Evolutionary conservation across 2,329 filamentous ascomycete species (phyloP).

Genomic region (Cryphonectria naterciae): DNA sequence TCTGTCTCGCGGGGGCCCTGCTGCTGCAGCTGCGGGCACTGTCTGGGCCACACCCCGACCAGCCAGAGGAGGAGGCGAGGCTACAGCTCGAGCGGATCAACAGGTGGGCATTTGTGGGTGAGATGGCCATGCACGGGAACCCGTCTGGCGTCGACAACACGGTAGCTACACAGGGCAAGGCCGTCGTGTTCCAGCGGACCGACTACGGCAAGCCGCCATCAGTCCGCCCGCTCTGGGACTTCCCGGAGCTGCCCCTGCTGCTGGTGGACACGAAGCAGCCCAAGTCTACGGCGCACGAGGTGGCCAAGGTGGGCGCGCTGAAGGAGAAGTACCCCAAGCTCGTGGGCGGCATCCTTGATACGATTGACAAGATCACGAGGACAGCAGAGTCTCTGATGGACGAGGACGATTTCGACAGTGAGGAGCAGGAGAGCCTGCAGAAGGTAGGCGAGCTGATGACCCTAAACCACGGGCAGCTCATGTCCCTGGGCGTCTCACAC

Average conservation of each 20-base stretch:
- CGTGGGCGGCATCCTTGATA: constrained; percentile 79
- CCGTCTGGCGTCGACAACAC: constrained; percentile 98
- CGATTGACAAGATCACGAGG: constrained; percentile 75
- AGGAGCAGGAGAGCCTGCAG: constrained; percentile 65
- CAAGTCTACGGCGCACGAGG: constrained; percentile 83
- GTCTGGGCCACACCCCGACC: constrained; percentile 88
- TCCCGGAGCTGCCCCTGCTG: constrained; percentile 88
- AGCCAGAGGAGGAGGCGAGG: constrained; percentile 84
- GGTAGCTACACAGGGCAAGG: constrained; percentile 90
- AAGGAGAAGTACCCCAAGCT: constrained; percentile 74
- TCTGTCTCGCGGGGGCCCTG: constrained; percentile 83
- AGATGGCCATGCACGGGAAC: constrained; percentile 97
- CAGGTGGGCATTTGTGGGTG: constrained; percentile 94
- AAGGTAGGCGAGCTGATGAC: constrained; percentile 85
- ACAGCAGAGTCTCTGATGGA: constrained; percentile 59
- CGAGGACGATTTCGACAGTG: constrained; percentile 69
- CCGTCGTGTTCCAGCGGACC: constrained; percentile 83
- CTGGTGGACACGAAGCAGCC: constrained; percentile 87
- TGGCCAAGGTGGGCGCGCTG: constrained; percentile 80
- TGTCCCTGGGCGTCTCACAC: constrained; percentile 92
- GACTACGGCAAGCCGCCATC: constrained; percentile 78
- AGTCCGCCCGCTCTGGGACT: constrained; percentile 79
- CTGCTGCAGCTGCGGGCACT: constrained; percentile 87
- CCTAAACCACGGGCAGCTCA: constrained; percentile 90
- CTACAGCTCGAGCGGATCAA: constrained; percentile 95